Evolutionary conservation across 1,284 basidiomycete species (phyloP).

Genomic region (Porodaedalea pini): DNA sequence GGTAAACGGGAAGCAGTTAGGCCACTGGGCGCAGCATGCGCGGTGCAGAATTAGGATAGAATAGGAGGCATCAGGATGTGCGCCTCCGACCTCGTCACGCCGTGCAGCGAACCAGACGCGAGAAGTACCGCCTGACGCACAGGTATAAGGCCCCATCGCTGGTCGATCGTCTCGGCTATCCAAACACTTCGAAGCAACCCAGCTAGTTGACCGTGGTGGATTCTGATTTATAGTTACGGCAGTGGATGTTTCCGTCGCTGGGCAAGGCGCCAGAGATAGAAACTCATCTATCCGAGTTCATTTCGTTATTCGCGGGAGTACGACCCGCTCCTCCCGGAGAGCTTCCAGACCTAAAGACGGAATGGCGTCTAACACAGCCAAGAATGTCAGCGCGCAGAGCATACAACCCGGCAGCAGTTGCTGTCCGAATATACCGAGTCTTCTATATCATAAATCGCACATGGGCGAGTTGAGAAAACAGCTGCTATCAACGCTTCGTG

Average conservation of each 20-base stretch:
- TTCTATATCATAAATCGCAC: neutral
- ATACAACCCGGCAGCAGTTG: too few relatives aligned
- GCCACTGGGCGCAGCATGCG: too few relatives aligned
- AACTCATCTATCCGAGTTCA: neutral
- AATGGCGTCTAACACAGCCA: too few relatives aligned
- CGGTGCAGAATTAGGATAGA: neutral
- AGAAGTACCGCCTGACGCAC: neutral
- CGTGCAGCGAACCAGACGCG: neutral
- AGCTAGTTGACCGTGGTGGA: neutral
- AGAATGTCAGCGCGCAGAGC: too few relatives aligned
- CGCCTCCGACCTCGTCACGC: neutral
- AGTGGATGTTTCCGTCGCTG: neutral
- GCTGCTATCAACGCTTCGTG: neutral
- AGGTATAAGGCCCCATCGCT: neutral
- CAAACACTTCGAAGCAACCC: neutral
- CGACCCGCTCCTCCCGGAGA: too few relatives aligned
- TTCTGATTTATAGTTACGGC: neutral
- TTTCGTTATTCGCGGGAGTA: neutral
- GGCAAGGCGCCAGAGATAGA: neutral
- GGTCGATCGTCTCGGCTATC: neutral
- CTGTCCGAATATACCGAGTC: too few relatives aligned
- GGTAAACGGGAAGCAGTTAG: too few relatives aligned
- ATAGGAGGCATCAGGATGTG: neutral
- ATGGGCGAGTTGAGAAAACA: neutral
- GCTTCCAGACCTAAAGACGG: too few relatives aligned